phyloP scores from a whole-genome alignment of 805 yeast species.

The Yamadazyma ubonensis region DNA sequence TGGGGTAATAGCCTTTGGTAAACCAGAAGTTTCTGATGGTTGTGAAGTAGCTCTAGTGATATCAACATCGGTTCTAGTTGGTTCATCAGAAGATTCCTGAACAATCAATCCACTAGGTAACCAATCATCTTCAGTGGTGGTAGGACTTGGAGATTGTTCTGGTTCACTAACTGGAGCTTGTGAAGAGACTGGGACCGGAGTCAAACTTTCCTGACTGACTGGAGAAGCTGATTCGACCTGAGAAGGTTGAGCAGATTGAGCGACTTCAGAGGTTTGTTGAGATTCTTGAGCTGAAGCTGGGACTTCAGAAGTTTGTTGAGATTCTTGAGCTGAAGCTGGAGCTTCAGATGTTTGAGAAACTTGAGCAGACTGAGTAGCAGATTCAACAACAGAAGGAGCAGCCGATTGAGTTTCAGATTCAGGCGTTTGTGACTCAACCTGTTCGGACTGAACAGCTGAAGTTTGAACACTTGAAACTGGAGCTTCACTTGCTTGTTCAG shows the following conservation, averaged over 20 bases:
- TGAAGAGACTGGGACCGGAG: constrained; percentile 3
- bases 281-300: no score
- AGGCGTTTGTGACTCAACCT: no score
- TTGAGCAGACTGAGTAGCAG: constrained; percentile 3
- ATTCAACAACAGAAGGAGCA: constrained; percentile 1
- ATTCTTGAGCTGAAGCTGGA: no score
- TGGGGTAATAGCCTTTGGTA: constrained; percentile 84
- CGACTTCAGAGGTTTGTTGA: constrained; percentile 6
- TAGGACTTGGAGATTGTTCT: constrained; percentile 9
- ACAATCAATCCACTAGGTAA: constrained; percentile 36
- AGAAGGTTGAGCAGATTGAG: constrained; percentile 5
- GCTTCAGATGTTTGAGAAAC: no score
- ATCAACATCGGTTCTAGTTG: constrained; percentile 28
- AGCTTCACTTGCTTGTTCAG: constrained; percentile 9
- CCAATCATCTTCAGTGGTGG: constrained; percentile 26
- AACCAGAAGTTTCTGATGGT: constrained; percentile 40
- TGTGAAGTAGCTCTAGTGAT: constrained; percentile 31
- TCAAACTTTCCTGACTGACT: neutral
- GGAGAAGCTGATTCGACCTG: constrained; percentile 1
- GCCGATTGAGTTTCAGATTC: constrained; percentile 5
- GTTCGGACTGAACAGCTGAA: constrained; percentile 5
- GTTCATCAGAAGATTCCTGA: constrained; percentile 19
- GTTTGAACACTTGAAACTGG: constrained; percentile 1
- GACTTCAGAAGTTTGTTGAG: no score
- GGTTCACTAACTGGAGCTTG: constrained; percentile 3